phyloP scores from a whole-genome alignment of 2,329 filamentous ascomycete genomes.

The Colletotrichum agaves region DNA sequence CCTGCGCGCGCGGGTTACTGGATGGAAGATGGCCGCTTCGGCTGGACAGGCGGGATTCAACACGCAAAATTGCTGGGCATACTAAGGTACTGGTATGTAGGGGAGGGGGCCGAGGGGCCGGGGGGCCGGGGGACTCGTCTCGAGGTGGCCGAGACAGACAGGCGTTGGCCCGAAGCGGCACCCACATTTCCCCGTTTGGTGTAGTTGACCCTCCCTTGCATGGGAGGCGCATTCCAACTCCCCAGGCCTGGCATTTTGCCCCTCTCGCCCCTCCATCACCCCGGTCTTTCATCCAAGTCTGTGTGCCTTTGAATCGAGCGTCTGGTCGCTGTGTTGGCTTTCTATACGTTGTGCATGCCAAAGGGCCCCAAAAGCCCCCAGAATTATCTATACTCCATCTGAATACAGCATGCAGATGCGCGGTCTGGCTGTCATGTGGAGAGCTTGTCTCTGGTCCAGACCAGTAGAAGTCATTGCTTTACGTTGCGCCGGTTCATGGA shows the following conservation, averaged over 20 bases:
- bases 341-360: slow-evolving; percentile 12
- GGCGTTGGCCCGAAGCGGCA: slow-evolving; percentile 31
- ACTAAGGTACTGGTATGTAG: no score
- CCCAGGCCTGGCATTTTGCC: not conserved
- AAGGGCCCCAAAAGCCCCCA: not conserved
- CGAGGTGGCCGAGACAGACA: slow-evolving; percentile 24
- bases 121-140: slow-evolving; percentile 17
- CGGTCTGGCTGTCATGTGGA: slow-evolving; percentile 13
- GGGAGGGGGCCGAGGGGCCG: no score
- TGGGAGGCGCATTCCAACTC: not conserved
- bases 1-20: not conserved
- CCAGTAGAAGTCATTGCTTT: slow-evolving; percentile 22
- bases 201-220: slow-evolving; percentile 16
- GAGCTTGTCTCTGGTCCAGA: slow-evolving; percentile 2
- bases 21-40: slow-evolving; percentile 6
- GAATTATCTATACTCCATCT: not conserved
- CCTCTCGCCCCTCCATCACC: slow-evolving; percentile 4
- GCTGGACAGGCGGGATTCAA: slow-evolving; percentile 13
- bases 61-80: not conserved
- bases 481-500: slow-evolving; percentile 21
- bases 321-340: not conserved
- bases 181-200: not conserved
- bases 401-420: slow-evolving; percentile 18
- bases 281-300: slow-evolving; percentile 1
- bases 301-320: not conserved